Conservation (phyloP, 371 early-diverging fungal species). For the Mucor sp. region DNA sequence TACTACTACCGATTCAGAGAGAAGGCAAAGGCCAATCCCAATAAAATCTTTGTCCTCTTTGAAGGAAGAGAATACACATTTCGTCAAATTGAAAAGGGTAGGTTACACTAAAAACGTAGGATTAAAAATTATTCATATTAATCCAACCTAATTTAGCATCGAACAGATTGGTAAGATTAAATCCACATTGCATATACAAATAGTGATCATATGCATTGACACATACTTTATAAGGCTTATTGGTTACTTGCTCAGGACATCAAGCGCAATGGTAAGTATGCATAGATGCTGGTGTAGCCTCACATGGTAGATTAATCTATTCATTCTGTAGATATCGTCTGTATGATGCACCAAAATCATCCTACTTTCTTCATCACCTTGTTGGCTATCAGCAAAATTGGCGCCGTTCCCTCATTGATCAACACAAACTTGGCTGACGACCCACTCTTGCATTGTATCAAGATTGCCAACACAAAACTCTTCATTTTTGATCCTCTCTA, state of each 20-base stretch:
- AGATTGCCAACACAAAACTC: constrained; percentile 24
- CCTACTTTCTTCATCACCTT: constrained; percentile 28
- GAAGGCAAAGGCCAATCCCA: constrained; percentile 25
- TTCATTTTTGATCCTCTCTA: constrained; percentile 34
- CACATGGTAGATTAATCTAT: background rate
- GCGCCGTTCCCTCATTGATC: constrained; percentile 32
- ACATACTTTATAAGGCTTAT: constrained; percentile 21
- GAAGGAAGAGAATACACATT: constrained; percentile 35
- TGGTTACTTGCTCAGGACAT: constrained; percentile 22
- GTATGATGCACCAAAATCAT: constrained; percentile 1
- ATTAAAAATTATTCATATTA: constrained; percentile 13
- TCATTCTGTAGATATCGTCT: background rate
- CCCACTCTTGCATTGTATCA: constrained; percentile 33
- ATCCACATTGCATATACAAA: background rate
- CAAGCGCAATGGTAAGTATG: constrained; percentile 19
- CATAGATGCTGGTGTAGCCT: background rate
- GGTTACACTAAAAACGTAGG: background rate
- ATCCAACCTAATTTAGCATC: constrained; percentile 22
- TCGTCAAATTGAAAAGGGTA: constrained; percentile 29
- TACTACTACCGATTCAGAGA: constrained; percentile 34
- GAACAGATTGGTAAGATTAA: constrained; percentile 26
- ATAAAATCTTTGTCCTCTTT: constrained; percentile 25
- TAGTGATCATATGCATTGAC: background rate
- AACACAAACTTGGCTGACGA: constrained; percentile 34
- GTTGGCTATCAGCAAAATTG: constrained; percentile 34